These are phyloP conservation scores for Vigna unguiculata DNA, from an alignment of 306 rosid genomes.

Conservation along the genomic window DNA sequence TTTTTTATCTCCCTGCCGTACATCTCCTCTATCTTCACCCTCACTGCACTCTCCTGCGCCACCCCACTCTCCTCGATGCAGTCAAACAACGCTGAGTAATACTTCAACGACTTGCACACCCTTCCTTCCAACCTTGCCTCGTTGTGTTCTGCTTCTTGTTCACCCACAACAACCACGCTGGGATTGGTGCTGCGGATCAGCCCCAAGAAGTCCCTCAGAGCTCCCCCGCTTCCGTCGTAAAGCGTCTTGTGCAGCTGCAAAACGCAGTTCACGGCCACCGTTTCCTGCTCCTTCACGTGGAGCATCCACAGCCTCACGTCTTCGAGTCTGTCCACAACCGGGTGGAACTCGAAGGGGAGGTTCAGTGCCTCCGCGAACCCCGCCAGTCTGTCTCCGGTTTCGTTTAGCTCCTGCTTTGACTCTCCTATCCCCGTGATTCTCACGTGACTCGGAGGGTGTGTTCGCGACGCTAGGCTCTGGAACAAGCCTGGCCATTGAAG, in stretches of 20 bases:
- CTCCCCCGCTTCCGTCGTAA: slow-evolving; percentile 71
- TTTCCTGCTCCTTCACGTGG: slow-evolving; percentile 91
- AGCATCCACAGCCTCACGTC: slow-evolving; percentile 99
- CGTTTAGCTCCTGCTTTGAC: slow-evolving; percentile 88
- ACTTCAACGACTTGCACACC: slow-evolving; percentile 69
- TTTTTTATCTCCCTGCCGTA: slow-evolving; percentile 83
- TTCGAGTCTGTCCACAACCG: slow-evolving; percentile 94
- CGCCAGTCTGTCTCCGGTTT: slow-evolving; percentile 90
- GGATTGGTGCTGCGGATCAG: slow-evolving; percentile 93
- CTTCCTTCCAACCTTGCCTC: slow-evolving; percentile 66
- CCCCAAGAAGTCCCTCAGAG: slow-evolving; percentile 76
- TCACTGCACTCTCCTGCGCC: slow-evolving; percentile 61
- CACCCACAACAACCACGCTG: slow-evolving; percentile 63
- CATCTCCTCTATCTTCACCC: slow-evolving; percentile 83
- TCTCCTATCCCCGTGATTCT: slow-evolving; percentile 94
- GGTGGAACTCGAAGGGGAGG: slow-evolving; percentile 92
- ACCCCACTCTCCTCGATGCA: slow-evolving; percentile 63
- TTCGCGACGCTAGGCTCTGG: slow-evolving; percentile 84
- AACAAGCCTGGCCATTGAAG: slow-evolving; percentile 97
- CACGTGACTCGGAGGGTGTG: slow-evolving; percentile 87
- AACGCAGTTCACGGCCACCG: slow-evolving; percentile 81
- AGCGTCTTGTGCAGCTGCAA: slow-evolving; percentile 91
- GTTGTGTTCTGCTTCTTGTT: slow-evolving; percentile 89
- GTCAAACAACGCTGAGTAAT: slow-evolving; percentile 87
- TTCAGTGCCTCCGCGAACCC: slow-evolving; percentile 83